phyloP scores from a whole-genome alignment of 1,284 basidiomycete genomes.

The Cutaneotrichosporon sp. region DNA sequence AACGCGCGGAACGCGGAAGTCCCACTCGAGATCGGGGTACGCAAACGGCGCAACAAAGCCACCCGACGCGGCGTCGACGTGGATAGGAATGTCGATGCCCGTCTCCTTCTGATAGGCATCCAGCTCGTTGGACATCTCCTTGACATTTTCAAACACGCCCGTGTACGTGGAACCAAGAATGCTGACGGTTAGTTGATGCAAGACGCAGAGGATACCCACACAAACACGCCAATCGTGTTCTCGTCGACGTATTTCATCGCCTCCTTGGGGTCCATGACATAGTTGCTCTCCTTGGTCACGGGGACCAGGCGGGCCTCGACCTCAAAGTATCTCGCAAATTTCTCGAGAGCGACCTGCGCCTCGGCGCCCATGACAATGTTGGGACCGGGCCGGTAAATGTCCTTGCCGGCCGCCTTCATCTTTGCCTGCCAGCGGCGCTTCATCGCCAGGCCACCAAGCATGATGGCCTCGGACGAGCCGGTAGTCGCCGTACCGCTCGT shows the following conservation, averaged over 20 bases:
- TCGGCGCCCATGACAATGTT: constrained; percentile 59
- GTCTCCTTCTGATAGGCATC: constrained; percentile 81
- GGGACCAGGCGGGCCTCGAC: constrained; percentile 50
- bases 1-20: constrained; percentile 79
- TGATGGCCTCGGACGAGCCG: constrained; percentile 85
- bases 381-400: constrained; percentile 72
- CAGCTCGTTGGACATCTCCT: constrained; percentile 75
- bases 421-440: constrained; percentile 90
- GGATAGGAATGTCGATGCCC: constrained; percentile 74
- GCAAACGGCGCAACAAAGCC: constrained; percentile 63
- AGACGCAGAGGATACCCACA: constrained; percentile 19
- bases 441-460: constrained; percentile 89
- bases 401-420: constrained; percentile 79
- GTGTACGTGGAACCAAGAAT: constrained; percentile 68
- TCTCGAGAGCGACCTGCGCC: constrained; percentile 74
- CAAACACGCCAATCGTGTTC: constrained; percentile 56
- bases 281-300: constrained; percentile 54
- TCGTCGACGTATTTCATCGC: constrained; percentile 86
- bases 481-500: constrained; percentile 80
- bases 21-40: constrained; percentile 70
- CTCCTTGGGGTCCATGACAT: constrained; percentile 74
- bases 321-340: constrained; percentile 63
- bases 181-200: constrained; percentile 15
- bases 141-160: constrained; percentile 86
- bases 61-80: constrained; percentile 60